Conservation (phyloP, 2,329 filamentous ascomycete species). For the Pseudocercospora ulei region DNA sequence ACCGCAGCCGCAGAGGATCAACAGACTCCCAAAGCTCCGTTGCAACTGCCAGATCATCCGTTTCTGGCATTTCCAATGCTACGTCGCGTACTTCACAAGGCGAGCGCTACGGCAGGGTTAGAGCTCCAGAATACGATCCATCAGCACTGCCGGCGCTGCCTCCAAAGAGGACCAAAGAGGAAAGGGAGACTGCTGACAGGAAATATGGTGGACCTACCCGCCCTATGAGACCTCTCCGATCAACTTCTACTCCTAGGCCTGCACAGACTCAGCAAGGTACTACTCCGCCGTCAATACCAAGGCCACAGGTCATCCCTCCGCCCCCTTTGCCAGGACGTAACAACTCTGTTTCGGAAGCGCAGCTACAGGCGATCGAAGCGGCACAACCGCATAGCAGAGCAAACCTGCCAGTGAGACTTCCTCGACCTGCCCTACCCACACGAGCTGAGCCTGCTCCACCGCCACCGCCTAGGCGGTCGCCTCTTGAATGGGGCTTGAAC, state of each 20-base stretch:
- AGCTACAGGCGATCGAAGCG: constrained; percentile 14
- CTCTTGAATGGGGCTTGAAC: constrained; percentile 27
- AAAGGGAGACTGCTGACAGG: constrained; percentile 33
- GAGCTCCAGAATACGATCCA: constrained; percentile 49
- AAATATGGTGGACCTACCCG: constrained; percentile 21
- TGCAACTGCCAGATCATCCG: constrained; percentile 41
- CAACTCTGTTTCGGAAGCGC: neutral
- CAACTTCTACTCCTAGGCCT: constrained; percentile 22
- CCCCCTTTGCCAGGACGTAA: constrained; percentile 11
- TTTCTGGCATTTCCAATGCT: constrained; percentile 43
- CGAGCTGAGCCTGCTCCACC: constrained; percentile 20
- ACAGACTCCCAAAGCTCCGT: constrained; percentile 47
- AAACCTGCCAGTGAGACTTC: constrained; percentile 6
- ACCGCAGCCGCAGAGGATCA: constrained; percentile 36
- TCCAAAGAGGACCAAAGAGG: constrained; percentile 41
- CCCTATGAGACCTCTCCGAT: constrained; percentile 22
- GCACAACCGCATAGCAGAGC: constrained; percentile 27
- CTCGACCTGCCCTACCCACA: constrained; percentile 8
- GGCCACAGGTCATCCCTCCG: constrained; percentile 16
- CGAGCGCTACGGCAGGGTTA: constrained; percentile 23
- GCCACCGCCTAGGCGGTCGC: constrained; percentile 26
- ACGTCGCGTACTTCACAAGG: constrained; percentile 28
- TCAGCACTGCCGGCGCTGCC: constrained; percentile 48
- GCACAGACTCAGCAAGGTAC: constrained; percentile 24
- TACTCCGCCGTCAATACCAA: constrained; percentile 19